phyloP scores from a whole-genome alignment of 176 grass and related monocot species.

The Cenchrus fungigraminus region DNA sequence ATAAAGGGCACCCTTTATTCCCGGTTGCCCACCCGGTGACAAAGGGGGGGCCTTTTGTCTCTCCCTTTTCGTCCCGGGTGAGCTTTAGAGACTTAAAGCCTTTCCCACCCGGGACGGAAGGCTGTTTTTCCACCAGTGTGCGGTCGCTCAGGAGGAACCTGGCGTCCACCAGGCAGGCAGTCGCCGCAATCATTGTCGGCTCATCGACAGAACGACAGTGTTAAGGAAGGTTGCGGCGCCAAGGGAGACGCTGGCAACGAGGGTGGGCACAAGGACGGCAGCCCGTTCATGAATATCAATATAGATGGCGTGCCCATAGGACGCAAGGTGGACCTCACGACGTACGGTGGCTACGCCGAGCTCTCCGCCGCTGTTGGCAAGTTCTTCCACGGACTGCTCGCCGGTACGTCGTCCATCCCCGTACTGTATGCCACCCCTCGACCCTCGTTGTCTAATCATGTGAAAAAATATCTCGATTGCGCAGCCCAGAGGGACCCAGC shows the following conservation, averaged over 20 bases:
- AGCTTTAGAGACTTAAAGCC: no score
- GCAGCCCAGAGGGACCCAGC: conserved; percentile 48
- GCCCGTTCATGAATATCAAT: conserved; percentile 88
- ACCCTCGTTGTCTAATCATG: not conserved
- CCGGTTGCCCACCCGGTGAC: no score
- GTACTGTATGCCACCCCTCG: not conserved
- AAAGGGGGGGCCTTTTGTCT: no score
- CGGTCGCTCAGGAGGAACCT: conserved; percentile 80
- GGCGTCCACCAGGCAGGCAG: conserved; percentile 45
- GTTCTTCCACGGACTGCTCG: conserved; percentile 78
- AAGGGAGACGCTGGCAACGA: conserved; percentile 1
- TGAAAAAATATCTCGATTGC: not conserved
- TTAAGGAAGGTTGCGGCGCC: not conserved
- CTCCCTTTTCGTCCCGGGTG: no score
- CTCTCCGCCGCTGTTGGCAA: conserved; percentile 74
- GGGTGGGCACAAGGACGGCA: conserved; percentile 29
- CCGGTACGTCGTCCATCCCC: conserved; percentile 43
- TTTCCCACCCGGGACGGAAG: no score
- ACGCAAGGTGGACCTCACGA: conserved; percentile 72
- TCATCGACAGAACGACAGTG: not conserved
- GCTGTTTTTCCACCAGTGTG: conserved; percentile 7
- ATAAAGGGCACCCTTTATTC: no score
- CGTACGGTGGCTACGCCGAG: conserved; percentile 65
- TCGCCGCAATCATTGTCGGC: not conserved
- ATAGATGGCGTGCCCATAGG: conserved; percentile 96